Evolutionary conservation across 2,329 filamentous ascomycete genomes (phyloP).

Genomic region (Macrophomina tecta): DNA sequence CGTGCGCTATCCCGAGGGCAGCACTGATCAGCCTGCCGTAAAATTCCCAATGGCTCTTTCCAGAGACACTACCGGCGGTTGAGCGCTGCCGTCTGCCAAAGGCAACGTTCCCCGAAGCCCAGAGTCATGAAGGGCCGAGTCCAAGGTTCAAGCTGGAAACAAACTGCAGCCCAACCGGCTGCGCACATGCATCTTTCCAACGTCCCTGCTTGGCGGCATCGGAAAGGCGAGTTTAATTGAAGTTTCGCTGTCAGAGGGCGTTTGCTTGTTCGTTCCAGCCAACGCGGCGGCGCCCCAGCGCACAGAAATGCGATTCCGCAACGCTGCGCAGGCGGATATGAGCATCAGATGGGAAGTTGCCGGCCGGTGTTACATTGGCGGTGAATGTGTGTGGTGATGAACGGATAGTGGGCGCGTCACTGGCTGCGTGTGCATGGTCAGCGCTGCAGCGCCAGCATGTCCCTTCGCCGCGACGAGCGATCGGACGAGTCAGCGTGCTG

Average conservation of each 20-base stretch:
- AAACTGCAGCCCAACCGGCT: constrained; percentile 17
- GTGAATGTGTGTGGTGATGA: background rate
- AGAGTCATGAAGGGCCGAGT: constrained; percentile 2
- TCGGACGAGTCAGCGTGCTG: constrained; percentile 15
- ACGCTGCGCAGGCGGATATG: constrained; percentile 3
- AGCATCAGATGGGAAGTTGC: constrained; percentile 21
- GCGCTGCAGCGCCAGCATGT: background rate
- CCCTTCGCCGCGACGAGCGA: background rate
- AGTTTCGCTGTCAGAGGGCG: background rate
- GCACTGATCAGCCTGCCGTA: background rate
- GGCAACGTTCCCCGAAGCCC: background rate
- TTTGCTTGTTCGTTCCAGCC: constrained; percentile 16
- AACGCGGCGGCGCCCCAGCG: background rate
- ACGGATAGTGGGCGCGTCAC: constrained; percentile 10
- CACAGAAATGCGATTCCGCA: constrained; percentile 1
- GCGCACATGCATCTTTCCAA: background rate
- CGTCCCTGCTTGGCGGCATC: constrained; percentile 4
- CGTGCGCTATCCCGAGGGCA: background rate
- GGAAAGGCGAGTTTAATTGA: constrained; percentile 20
- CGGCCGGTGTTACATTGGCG: constrained; percentile 17
- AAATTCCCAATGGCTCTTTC: background rate
- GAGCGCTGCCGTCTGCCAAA: background rate
- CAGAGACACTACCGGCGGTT: background rate
- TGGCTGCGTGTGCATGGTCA: constrained; percentile 17
- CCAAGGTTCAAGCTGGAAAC: constrained; percentile 10